A percentile compares a stretch with the other conserved stretches of the same genome.
Evolutionary conservation across 495 filamentous ascomycete species (phyloP).

Genomic region (Lichenothelia convexa): DNA sequence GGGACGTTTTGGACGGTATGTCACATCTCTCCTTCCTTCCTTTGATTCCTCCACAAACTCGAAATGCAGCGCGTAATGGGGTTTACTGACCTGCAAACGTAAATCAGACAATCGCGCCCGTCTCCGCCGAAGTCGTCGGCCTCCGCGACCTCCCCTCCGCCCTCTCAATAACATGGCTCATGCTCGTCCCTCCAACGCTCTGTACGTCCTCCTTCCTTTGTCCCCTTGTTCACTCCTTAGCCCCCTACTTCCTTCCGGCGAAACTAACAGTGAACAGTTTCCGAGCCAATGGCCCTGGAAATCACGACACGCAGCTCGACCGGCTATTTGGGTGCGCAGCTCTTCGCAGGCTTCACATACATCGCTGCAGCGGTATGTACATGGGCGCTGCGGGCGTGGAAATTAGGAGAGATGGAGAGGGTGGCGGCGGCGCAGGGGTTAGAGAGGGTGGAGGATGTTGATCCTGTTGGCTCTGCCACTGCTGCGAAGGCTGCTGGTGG

Average conservation of each 20-base stretch:
- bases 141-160: conserved; percentile 51
- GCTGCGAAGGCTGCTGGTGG: neutral
- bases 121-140: conserved; percentile 63
- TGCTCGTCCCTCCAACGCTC: conserved; percentile 52
- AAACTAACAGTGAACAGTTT: neutral
- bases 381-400: conserved; percentile 39
- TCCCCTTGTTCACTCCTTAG: too few relatives aligned
- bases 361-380: conserved; percentile 37
- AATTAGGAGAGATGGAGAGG: conserved; percentile 34
- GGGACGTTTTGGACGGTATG: conserved; percentile 64
- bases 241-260: too few relatives aligned
- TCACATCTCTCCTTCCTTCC: too few relatives aligned
- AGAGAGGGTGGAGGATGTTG: neutral
- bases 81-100: too few relatives aligned
- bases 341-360: conserved; percentile 51
- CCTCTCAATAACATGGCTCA: conserved; percentile 59
- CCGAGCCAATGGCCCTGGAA: conserved; percentile 57
- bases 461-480: neutral
- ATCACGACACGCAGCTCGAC: conserved; percentile 31
- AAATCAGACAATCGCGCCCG: conserved; percentile 51
- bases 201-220: conserved; percentile 7
- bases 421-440: neutral
- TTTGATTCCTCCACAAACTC: too few relatives aligned
- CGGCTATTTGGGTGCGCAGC: conserved; percentile 41
- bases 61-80: too few relatives aligned